phyloP scores from a whole-genome alignment of 2,329 filamentous ascomycete genomes.

The Calonectria fujianensis region DNA sequence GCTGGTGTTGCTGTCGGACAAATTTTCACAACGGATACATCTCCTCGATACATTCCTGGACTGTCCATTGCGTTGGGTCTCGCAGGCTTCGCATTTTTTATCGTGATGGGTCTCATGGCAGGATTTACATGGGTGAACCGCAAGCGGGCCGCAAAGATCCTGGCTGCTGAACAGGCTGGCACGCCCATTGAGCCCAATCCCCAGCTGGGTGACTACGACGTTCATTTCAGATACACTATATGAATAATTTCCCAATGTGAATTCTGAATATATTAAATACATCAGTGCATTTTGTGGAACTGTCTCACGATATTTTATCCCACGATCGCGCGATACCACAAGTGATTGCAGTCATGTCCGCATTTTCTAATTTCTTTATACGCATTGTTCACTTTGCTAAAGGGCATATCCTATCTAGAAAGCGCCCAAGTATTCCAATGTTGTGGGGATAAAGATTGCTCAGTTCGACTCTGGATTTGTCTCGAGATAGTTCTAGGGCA shows the following conservation, averaged over 20 bases:
- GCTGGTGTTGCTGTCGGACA: conserved; percentile 70
- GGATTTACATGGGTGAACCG: conserved; percentile 54
- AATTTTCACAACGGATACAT: conserved; percentile 59
- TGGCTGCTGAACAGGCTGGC: conserved; percentile 49
- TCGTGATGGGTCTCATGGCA: conserved; percentile 51
- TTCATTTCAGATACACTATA: conserved; percentile 52
- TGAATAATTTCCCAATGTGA: background rate
- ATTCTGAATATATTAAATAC: background rate
- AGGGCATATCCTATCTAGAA: background rate
- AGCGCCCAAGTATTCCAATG: background rate
- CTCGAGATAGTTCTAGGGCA: background rate
- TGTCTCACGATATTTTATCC: background rate
- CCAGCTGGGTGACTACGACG: conserved; percentile 55
- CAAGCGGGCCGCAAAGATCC: conserved; percentile 48
- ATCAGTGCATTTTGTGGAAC: background rate
- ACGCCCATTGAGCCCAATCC: conserved; percentile 48
- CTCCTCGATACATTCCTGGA: conserved; percentile 55
- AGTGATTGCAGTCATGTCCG: no score
- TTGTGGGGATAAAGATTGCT: no score
- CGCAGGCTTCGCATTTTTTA: conserved; percentile 50
- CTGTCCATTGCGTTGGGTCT: conserved; percentile 54
- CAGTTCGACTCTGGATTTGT: no score
- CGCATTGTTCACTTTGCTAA: no score
- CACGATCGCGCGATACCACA: no score
- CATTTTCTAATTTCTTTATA: no score